A percentile compares a stretch with the other conserved stretches of the same genome.
Conservation (phyloP, 2,329 filamentous ascomycete species). For the Penicillium hordei region DNA sequence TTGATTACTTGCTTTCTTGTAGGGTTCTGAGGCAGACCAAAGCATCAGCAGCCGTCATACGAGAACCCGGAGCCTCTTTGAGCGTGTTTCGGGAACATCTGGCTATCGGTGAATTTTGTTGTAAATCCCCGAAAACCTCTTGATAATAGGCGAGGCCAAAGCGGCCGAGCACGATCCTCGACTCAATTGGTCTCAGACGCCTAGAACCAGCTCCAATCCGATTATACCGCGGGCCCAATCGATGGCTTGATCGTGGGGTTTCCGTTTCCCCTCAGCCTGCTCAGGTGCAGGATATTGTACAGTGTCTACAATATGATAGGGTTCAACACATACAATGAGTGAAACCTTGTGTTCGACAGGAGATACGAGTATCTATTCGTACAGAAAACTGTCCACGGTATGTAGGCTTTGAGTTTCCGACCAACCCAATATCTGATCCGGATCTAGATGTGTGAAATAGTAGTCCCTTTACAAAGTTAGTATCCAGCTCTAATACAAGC, state of each 20-base stretch:
- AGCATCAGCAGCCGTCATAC: neutral
- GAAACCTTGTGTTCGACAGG: neutral
- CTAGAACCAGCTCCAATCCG: neutral
- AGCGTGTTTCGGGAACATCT: neutral
- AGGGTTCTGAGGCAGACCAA: neutral
- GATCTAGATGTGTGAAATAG: neutral
- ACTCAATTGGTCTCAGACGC: neutral
- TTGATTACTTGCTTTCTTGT: neutral
- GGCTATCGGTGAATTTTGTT: neutral
- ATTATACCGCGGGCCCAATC: slow-evolving; percentile 2
- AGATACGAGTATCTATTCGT: neutral
- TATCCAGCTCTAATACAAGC: no score
- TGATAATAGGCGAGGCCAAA: neutral
- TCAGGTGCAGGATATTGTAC: neutral
- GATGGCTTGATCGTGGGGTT: neutral
- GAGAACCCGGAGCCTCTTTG: neutral
- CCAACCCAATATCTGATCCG: neutral
- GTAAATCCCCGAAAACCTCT: neutral
- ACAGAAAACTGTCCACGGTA: neutral
- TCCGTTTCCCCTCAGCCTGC: neutral
- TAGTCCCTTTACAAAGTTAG: no score
- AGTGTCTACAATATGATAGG: neutral
- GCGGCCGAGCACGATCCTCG: neutral
- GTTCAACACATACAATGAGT: neutral
- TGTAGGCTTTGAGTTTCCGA: neutral